Conservation (phyloP, 805 yeast genomes). For the Wickerhamomyces sydowiorum region DNA sequence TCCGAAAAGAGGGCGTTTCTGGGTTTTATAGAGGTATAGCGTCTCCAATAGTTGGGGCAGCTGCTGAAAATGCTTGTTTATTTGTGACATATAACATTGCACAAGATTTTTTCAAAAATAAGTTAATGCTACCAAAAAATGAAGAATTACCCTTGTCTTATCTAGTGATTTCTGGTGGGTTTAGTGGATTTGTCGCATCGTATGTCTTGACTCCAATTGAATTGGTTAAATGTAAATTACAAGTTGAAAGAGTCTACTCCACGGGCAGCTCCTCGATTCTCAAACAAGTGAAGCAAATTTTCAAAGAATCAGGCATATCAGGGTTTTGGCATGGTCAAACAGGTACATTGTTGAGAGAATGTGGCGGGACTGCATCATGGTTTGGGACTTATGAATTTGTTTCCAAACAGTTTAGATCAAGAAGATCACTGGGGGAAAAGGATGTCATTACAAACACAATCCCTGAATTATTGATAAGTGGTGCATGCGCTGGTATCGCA, state of each 20-base stretch:
- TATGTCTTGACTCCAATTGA: conserved; percentile 90
- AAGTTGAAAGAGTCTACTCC: conserved; percentile 46
- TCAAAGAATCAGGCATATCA: conserved; percentile 46
- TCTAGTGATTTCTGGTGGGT: conserved; percentile 65
- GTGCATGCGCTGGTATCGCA: conserved; percentile 81
- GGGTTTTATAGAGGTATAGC: conserved; percentile 80
- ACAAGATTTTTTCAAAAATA: conserved; percentile 29
- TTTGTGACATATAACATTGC: conserved; percentile 60
- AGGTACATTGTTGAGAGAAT: conserved; percentile 76
- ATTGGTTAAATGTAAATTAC: conserved; percentile 80
- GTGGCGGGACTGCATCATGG: conserved; percentile 92
- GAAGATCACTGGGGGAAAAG: conserved; percentile 23
- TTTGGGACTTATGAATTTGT: conserved; percentile 79
- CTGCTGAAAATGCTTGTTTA: conserved; percentile 79
- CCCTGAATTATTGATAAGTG: conserved; percentile 61
- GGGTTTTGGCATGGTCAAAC: conserved; percentile 89
- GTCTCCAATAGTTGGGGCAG: conserved; percentile 85
- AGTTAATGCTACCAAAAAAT: conserved; percentile 9
- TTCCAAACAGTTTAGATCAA: conserved; percentile 30
- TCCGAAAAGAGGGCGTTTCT: conserved; percentile 59
- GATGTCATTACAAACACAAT: conserved; percentile 27
- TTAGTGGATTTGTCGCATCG: conserved; percentile 79
- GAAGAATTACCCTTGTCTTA: conserved; percentile 31
- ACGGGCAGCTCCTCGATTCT: conserved; percentile 26
- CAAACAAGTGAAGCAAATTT: conserved; percentile 35